Base-by-base conservation (phyloP, 2,329 filamentous ascomycete genomes). In the Hypocrella siamensis region DNA sequence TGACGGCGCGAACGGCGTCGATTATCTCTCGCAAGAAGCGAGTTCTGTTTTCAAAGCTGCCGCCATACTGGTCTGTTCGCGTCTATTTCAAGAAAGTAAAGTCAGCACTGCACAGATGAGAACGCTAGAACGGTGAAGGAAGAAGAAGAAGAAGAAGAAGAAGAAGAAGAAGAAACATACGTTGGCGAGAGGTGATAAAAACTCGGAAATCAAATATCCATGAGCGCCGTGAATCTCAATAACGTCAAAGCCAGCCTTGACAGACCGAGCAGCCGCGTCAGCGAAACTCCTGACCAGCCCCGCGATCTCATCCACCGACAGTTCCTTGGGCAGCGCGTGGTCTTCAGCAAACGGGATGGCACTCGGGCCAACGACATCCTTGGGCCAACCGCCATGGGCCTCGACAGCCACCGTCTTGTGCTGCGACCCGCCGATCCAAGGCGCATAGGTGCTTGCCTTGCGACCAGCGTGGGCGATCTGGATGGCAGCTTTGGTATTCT, bases 391-490 rank as follows among this genome's bases (percentile, higher is more conserved):
- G 32, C 61, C 60, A 12, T 55, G 47, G 19, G 52, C 63, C 32
- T 63, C 57, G 0, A 57, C 57, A 0, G 79, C 77, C 17, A 75
- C 51, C 26, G 44, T 70, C 35, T 49, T 51, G 49, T 30, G 67
- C 52, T 62, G 65, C 2, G 42, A 42, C 15, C 46, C 49, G 12
- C 43, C 45, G 64, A 83, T 54, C 78, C 79, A 88, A 1, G 71
- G 70, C 0, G 73, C 62, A 15, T 72, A 46, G 2, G 60, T 70
- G 50, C 62, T 69, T 2, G 68, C 74, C 53, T 80, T 80, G 34
- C 76, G 62, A 2, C 85, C 85, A 0, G 83, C 84, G 46, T 93
- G 85, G 2, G 61, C 81, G 4, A 93, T 64, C 58, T 93, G 85
- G 38, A 93, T 76, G 31, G 70, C 83, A 32, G 82, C 73, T 40